Conservation (phyloP, 257 asterid species). For the Mentha longifolia region DNA sequence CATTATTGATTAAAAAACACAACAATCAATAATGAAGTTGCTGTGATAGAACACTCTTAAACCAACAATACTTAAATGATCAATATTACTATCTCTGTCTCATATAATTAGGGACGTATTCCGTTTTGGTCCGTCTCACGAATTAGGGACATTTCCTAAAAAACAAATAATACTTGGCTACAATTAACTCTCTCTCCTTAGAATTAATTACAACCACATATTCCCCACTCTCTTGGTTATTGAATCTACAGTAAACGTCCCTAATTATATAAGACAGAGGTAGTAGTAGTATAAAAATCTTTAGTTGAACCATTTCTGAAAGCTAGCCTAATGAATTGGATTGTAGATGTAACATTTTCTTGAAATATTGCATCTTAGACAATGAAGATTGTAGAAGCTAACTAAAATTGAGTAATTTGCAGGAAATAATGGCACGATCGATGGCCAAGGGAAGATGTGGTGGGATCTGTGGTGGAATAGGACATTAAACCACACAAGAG, state of each 20-base stretch:
- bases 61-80: background rate
- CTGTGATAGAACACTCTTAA: background rate
- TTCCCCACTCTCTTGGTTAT: too few relatives aligned
- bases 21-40: background rate
- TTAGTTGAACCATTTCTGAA: background rate
- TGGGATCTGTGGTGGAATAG: slow-evolving; percentile 99
- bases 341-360: too few relatives aligned
- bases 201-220: too few relatives aligned
- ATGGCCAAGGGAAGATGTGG: slow-evolving; percentile 99
- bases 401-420: slow-evolving; percentile 28
- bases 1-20: background rate
- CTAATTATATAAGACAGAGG: too few relatives aligned
- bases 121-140: too few relatives aligned
- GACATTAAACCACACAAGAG: slow-evolving; percentile 84
- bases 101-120: too few relatives aligned
- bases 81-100: too few relatives aligned
- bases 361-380: background rate
- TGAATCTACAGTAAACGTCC: too few relatives aligned
- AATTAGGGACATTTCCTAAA: too few relatives aligned
- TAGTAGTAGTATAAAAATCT: background rate
- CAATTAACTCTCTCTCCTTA: too few relatives aligned
- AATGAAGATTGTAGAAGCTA: background rate
- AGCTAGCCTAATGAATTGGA: background rate
- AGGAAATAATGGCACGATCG: slow-evolving; percentile 90
- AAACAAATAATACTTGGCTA: too few relatives aligned